Percentiles rank a stretch among this genome's conserved stretches.
Conservation (phyloP, 2,329 filamentous ascomycete species). For the Talaromyces sp. region DNA sequence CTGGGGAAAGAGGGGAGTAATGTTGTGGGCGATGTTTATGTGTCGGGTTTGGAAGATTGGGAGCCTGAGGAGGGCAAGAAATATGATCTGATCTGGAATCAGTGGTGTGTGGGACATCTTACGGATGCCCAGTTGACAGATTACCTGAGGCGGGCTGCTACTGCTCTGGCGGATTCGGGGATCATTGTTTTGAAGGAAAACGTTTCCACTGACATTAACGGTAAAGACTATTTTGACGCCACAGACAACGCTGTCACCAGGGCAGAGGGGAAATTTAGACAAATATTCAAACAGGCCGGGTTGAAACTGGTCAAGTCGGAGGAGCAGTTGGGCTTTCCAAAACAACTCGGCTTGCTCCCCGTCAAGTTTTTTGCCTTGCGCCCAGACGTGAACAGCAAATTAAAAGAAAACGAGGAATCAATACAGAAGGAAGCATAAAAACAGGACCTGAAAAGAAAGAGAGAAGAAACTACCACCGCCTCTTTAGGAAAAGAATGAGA, state of each 20-base stretch:
- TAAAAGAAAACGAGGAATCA: background rate
- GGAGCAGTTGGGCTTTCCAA: slow-evolving; percentile 66
- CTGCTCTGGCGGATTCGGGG: slow-evolving; percentile 39
- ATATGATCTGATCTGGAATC: slow-evolving; percentile 83
- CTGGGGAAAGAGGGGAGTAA: slow-evolving; percentile 28
- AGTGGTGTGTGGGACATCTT: slow-evolving; percentile 85
- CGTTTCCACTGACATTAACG: slow-evolving; percentile 48
- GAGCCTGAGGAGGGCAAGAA: slow-evolving; percentile 32
- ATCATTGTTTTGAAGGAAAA: slow-evolving; percentile 79
- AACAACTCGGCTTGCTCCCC: slow-evolving; percentile 58
- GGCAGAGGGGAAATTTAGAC: slow-evolving; percentile 65
- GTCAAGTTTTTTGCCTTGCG: slow-evolving; percentile 74
- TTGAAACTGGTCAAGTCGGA: slow-evolving; percentile 65
- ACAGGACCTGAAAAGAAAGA: background rate
- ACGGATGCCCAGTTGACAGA: slow-evolving; percentile 66
- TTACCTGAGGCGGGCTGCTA: slow-evolving; percentile 60
- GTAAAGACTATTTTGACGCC: slow-evolving; percentile 67
- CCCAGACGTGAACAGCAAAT: slow-evolving; percentile 27
- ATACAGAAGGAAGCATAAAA: background rate
- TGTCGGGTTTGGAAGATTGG: slow-evolving; percentile 72
- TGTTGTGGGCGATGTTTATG: slow-evolving; percentile 61
- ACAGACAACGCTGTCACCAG: slow-evolving; percentile 74
- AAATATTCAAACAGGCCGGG: slow-evolving; percentile 64
- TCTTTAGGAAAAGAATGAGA: slow-evolving; percentile 5
- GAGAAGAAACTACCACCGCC: background rate